Base-by-base conservation (phyloP, 2,329 filamentous ascomycete genomes). In the Hymenoscyphus albidus region DNA sequence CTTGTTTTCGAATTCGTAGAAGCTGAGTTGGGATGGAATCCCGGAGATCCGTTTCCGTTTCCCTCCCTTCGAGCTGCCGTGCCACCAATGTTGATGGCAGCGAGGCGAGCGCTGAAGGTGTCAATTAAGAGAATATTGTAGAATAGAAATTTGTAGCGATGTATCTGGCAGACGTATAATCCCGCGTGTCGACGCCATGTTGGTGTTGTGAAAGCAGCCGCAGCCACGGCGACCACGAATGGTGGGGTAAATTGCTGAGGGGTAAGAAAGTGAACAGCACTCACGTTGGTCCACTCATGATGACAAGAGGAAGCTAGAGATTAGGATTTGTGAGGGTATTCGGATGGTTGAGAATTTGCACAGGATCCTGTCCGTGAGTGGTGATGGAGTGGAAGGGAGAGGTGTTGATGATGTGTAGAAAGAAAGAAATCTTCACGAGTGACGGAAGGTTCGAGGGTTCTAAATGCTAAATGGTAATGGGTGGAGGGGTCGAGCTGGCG, bases 81-180 rank as follows among this genome's bases (percentile, higher is more conserved):
- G 78, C 83, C 85, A 79, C 88, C 87, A 80, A 90, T 83, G 81
- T 87, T 85, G 78, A 90, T 85, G 81, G 85, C 88, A 78, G 88
- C 87, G 75, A 92, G 85, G 80, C 89, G 89, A 80, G 88, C 88
- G 83, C 88, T 91, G 82, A 74, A 79, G 74, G 64, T 60, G 59
- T 64, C 65, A 63, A 63, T 56, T 6, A 66, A 60, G 72, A 62
- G 56, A 64, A 62, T 61, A 48, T 18, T 59, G 60, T 61, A 54
- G n/a, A n/a, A 51, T 18, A 51, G 44, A 22, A 51, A 3, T 22
- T 51, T 22, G 44, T 10, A 9, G 44, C n/a, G 18, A n/a, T 12
- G 10, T 1, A 3, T 51, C 10, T 51, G n/a, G 44, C 44, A 51
- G 18, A 2, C 0, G 16, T 16, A 51, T 9, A 22, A 22, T 10